These are phyloP conservation scores for Sporobolomyces roseus DNA, from an alignment of 768 basidiomycete species.

Conservation along the genomic window DNA sequence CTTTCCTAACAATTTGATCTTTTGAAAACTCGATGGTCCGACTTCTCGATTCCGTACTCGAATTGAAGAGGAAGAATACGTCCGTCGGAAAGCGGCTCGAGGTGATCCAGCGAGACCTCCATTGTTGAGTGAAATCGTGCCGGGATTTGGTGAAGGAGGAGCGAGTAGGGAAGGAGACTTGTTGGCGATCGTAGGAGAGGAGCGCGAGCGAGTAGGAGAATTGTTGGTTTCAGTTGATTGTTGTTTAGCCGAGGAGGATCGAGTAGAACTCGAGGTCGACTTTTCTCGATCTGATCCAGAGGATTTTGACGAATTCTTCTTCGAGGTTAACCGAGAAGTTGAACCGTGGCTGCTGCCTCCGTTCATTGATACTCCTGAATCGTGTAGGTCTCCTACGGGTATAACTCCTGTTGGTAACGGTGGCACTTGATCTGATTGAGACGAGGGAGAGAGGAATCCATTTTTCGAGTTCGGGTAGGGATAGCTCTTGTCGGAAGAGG, in stretches of 20 bases:
- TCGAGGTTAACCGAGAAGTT: slow-evolving; percentile 3
- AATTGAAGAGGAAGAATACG: slow-evolving; percentile 96
- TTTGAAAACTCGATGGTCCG: slow-evolving; percentile 85
- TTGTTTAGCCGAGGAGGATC: slow-evolving; percentile 15
- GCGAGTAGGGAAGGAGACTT: slow-evolving; percentile 22
- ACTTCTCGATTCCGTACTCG: slow-evolving; percentile 82
- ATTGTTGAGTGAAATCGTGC: slow-evolving; percentile 20
- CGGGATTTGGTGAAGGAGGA: slow-evolving; percentile 31
- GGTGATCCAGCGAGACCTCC: slow-evolving; percentile 34
- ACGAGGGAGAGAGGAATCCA: no score
- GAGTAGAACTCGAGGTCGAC: slow-evolving; percentile 19
- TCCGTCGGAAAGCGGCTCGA: slow-evolving; percentile 67
- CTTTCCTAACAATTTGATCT: slow-evolving; percentile 96
- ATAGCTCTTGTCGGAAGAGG: slow-evolving; percentile 55
- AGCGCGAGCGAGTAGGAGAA: slow-evolving; percentile 36
- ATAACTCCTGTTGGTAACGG: slow-evolving; percentile 40
- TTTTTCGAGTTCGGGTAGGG: slow-evolving; percentile 26
- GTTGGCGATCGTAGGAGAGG: slow-evolving; percentile 21
- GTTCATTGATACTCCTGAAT: slow-evolving; percentile 65
- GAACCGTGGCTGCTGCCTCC: slow-evolving; percentile 36
- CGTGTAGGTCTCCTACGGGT: slow-evolving; percentile 54
- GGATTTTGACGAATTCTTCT: slow-evolving; percentile 26
- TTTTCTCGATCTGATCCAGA: slow-evolving; percentile 27
- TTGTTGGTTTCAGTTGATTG: slow-evolving; percentile 6
- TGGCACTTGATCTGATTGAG: slow-evolving; percentile 3